A percentile compares a stretch with the other conserved stretches of the same genome.
These are phyloP conservation scores for Blastobotrys petasosporus DNA, from an alignment of 1,139 yeast species.

Conservation along the genomic window DNA sequence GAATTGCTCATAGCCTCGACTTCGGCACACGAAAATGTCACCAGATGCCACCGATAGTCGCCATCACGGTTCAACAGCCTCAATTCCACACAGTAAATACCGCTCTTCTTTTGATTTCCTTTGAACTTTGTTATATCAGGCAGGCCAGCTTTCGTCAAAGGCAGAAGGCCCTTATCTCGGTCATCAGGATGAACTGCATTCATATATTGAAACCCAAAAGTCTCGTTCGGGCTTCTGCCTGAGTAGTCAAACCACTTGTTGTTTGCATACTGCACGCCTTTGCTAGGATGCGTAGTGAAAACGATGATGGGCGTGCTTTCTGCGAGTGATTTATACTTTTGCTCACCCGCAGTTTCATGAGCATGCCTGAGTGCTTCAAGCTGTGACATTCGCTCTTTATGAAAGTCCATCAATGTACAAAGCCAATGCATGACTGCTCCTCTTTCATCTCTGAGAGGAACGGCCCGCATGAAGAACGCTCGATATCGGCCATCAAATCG, in stretches of 20 bases:
- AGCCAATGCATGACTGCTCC: constrained; percentile 35
- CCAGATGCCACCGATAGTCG: constrained; percentile 32
- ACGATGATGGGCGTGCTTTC: constrained; percentile 35
- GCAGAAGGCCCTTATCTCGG: constrained; percentile 26
- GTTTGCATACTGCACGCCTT: constrained; percentile 33
- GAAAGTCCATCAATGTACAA: constrained; percentile 35
- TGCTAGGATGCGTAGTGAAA: constrained; percentile 28
- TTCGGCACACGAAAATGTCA: constrained; percentile 27
- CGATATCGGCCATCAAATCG: constrained; percentile 34
- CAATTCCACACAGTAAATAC: constrained; percentile 26
- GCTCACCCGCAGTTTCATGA: constrained; percentile 32
- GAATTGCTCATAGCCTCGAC: constrained; percentile 16
- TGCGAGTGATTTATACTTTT: constrained; percentile 32
- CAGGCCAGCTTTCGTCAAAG: constrained; percentile 14
- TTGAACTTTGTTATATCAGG: constrained; percentile 15
- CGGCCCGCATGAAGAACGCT: constrained; percentile 31
- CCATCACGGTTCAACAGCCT: constrained; percentile 26
- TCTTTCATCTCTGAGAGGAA: constrained; percentile 32
- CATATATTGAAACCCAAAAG: constrained; percentile 31
- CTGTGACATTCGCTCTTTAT: constrained; percentile 33
- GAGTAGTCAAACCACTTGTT: constrained; percentile 34
- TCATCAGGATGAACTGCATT: constrained; percentile 30
- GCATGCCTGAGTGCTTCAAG: constrained; percentile 29
- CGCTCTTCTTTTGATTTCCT: constrained; percentile 18
- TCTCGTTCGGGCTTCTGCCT: constrained; percentile 28